Percentiles rank a stretch among this genome's conserved stretches.
Evolutionary conservation across 257 asterid species (phyloP).

Genomic region (Primulina tabacum): DNA sequence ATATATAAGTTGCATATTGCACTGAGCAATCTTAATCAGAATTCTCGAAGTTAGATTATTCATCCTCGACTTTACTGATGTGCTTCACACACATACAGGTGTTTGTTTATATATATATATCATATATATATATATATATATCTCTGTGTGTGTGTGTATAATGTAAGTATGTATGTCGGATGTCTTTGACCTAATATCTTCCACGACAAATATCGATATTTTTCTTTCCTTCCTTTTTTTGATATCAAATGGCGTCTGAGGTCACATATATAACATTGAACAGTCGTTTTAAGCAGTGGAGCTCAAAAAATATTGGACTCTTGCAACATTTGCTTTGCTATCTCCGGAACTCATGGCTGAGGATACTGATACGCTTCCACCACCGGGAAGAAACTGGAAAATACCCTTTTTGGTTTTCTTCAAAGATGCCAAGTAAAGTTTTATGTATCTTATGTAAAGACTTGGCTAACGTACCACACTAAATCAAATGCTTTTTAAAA

Average conservation of each 20-base stretch:
- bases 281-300: background rate
- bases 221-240: background rate
- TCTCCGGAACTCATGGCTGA: conserved; percentile 45
- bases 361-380: conserved; percentile 14
- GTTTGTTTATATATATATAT: no score
- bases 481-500: background rate
- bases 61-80: no score
- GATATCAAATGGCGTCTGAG: background rate
- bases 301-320: no score
- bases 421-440: conserved; percentile 50
- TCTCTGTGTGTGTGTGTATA: no score
- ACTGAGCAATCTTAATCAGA: no score
- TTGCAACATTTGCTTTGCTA: background rate
- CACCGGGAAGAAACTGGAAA: conserved; percentile 36
- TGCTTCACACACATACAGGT: no score
- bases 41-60: no score
- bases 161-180: no score
- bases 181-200: no score
- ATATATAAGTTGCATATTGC: no score
- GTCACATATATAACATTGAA: background rate
- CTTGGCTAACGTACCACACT: no score
- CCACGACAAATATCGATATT: background rate
- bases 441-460: background rate
- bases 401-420: conserved; percentile 71
- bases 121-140: no score